phyloP scores from a whole-genome alignment of 106 monocot genomes.

The Vanilla planifolia region DNA sequence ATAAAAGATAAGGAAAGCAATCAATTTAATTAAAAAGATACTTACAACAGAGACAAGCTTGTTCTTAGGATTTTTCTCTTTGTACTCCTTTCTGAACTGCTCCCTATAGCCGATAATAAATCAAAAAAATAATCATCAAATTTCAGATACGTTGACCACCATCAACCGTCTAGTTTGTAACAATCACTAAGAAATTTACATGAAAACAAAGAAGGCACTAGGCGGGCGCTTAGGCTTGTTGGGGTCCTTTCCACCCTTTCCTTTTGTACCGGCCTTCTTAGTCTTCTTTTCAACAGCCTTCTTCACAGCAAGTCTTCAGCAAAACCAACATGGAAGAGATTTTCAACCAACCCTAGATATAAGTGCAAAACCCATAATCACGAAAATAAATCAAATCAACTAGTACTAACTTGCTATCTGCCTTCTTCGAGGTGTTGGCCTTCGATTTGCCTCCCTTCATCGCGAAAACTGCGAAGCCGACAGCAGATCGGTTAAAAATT shows the following conservation, averaged over 20 bases:
- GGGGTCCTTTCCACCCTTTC: slow-evolving; percentile 4
- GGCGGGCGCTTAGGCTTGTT: slow-evolving; percentile 7
- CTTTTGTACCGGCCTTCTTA: neutral
- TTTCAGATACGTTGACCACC: neutral
- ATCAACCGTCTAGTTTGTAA: neutral
- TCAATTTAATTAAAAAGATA: neutral
- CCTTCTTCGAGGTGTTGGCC: slow-evolving; percentile 7
- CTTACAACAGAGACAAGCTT: slow-evolving; percentile 74
- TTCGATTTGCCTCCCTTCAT: slow-evolving; percentile 10
- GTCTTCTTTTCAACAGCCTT: slow-evolving; percentile 1
- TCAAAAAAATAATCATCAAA: neutral
- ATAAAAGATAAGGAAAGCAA: neutral
- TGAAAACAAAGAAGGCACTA: slow-evolving; percentile 47
- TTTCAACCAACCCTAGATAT: neutral
- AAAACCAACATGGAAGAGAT: neutral
- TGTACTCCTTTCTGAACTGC: slow-evolving; percentile 69
- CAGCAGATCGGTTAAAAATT: slow-evolving; percentile 21
- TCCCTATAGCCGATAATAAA: no score
- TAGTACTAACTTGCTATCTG: slow-evolving; percentile 2
- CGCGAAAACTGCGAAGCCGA: neutral
- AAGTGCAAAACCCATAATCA: neutral
- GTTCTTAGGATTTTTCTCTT: slow-evolving; percentile 79
- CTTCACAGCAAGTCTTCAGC: neutral
- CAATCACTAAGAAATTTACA: slow-evolving; percentile 17
- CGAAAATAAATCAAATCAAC: neutral